phyloP scores from a whole-genome alignment of 2,329 filamentous ascomycete species.

The Neonectria hederae region DNA sequence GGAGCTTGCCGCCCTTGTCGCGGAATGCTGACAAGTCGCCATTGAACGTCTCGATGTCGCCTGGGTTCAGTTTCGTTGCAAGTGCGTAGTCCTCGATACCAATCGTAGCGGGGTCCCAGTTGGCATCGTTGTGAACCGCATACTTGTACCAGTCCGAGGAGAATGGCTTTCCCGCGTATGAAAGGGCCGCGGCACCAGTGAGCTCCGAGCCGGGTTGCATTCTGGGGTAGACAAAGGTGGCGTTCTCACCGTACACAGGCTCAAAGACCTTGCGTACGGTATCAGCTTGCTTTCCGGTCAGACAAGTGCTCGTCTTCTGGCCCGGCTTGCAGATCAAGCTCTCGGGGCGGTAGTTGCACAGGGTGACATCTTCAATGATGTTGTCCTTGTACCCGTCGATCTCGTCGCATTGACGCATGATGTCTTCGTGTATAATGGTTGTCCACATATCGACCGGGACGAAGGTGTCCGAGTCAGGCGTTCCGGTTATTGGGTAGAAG shows the following conservation, averaged over 20 bases:
- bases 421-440: constrained; percentile 52
- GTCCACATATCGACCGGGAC: constrained; percentile 46
- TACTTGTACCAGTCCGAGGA: constrained; percentile 16
- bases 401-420: constrained; percentile 59
- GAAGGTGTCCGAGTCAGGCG: constrained; percentile 17
- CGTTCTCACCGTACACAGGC: constrained; percentile 12
- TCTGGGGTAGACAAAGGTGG: constrained; percentile 47
- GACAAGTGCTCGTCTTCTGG: constrained; percentile 50
- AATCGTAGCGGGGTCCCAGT: constrained; percentile 18
- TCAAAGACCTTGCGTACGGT: constrained; percentile 10
- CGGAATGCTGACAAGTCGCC: constrained; percentile 51
- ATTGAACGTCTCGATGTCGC: constrained; percentile 45
- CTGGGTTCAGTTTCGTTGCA: constrained; percentile 1
- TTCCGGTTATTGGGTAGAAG: background rate
- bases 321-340: constrained; percentile 48
- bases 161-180: constrained; percentile 35
- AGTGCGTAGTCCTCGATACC: constrained; percentile 52
- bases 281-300: constrained; percentile 12
- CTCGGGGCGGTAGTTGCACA: constrained; percentile 55
- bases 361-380: constrained; percentile 57
- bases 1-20: constrained; percentile 52
- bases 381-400: constrained; percentile 59
- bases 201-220: constrained; percentile 40
- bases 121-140: constrained; percentile 19
- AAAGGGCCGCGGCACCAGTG: constrained; percentile 50